Evolutionary conservation across 805 yeast genomes (phyloP).

Genomic region (Pichia gijzeniarum): DNA sequence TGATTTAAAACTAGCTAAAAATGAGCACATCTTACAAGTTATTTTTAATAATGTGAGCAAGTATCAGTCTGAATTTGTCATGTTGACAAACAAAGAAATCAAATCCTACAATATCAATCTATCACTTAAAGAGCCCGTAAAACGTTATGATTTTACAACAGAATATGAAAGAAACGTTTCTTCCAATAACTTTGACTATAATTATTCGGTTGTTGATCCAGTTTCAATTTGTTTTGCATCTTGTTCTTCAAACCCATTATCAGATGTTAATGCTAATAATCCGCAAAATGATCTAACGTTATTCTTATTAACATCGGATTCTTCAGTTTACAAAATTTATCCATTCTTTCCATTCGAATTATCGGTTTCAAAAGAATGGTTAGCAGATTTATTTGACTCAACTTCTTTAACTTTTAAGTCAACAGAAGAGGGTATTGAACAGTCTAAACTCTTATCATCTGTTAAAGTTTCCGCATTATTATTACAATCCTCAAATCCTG

Average conservation of each 20-base stretch:
- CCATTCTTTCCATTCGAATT: constrained; percentile 56
- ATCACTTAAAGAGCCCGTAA: constrained; percentile 18
- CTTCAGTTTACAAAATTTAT: constrained; percentile 52
- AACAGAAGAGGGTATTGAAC: constrained; percentile 17
- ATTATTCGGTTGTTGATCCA: constrained; percentile 26
- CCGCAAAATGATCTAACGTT: constrained; percentile 37
- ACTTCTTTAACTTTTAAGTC: constrained; percentile 19
- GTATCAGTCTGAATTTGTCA: constrained; percentile 37
- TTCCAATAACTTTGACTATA: constrained; percentile 17
- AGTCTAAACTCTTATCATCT: constrained; percentile 16
- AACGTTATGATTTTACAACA: constrained; percentile 19
- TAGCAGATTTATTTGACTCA: constrained; percentile 25
- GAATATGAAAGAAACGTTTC: constrained; percentile 18
- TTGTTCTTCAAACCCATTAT: constrained; percentile 1
- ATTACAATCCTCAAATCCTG: constrained; percentile 12
- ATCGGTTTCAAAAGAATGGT: constrained; percentile 29
- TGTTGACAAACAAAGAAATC: constrained; percentile 33
- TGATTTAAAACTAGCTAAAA: constrained; percentile 8
- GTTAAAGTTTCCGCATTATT: constrained; percentile 23
- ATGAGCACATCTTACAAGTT: constrained; percentile 31
- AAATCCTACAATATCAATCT: constrained; percentile 32
- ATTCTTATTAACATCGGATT: constrained; percentile 45
- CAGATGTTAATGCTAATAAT: constrained; percentile 3
- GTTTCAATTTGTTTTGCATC: constrained; percentile 44
- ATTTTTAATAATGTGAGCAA: constrained; percentile 41